Conservation (phyloP, 2,329 filamentous ascomycete species). For the Colletotrichum liaoningense region DNA sequence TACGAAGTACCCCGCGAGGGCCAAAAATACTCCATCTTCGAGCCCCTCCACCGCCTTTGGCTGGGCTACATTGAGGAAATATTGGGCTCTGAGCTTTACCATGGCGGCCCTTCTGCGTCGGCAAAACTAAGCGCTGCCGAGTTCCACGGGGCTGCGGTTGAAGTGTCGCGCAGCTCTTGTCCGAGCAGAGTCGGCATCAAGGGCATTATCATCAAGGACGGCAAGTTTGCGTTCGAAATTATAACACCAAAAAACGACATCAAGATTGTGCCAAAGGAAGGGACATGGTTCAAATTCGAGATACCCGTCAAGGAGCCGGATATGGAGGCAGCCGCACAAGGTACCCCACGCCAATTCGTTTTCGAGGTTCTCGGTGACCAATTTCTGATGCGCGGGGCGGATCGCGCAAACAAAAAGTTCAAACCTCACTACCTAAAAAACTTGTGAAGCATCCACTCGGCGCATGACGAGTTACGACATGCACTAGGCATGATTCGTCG, state of each 20-base stretch:
- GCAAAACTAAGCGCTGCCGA: conserved; percentile 87
- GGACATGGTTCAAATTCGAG: conserved; percentile 84
- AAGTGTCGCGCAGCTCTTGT: conserved; percentile 86
- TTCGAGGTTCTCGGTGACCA: conserved; percentile 92
- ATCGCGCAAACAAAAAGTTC: conserved; percentile 92
- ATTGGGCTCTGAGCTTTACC: conserved; percentile 70
- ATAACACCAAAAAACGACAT: conserved; percentile 77
- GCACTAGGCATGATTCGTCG: neutral
- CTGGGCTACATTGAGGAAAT: conserved; percentile 86
- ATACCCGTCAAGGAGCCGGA: conserved; percentile 59
- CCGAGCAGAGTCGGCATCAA: conserved; percentile 83
- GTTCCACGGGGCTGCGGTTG: conserved; percentile 86
- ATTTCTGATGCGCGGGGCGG: conserved; percentile 84
- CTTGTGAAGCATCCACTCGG: conserved; percentile 61
- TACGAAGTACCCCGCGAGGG: conserved; percentile 79
- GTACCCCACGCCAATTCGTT: conserved; percentile 61
- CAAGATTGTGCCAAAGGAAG: conserved; percentile 89
- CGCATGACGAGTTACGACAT: neutral
- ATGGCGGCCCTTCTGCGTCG: conserved; percentile 69
- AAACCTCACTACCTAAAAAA: conserved; percentile 84
- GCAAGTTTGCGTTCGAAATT: conserved; percentile 86
- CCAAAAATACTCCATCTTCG: conserved; percentile 80
- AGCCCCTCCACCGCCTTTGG: conserved; percentile 84
- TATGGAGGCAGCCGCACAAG: conserved; percentile 29
- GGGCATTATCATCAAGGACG: conserved; percentile 91